Evolutionary conservation across 1,284 basidiomycete genomes (phyloP), one percentile per base, ranked within the genome.

Genomic region (Malassezia arunalokei): DNA sequence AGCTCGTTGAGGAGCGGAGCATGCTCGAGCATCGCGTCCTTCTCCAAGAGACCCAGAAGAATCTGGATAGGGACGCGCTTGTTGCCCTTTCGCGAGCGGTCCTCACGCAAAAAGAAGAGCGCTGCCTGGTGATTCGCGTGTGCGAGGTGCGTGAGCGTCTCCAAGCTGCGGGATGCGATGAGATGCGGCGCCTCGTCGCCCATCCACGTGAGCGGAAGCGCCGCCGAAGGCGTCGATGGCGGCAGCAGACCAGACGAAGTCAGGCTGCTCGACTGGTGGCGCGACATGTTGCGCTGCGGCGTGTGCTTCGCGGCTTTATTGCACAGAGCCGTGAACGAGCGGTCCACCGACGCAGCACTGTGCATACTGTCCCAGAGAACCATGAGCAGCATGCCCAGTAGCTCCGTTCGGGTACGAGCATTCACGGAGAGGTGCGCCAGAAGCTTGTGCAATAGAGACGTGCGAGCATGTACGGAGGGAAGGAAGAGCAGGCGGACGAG

Each of bases 351-450:
- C 4, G 84, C 83, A 8, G 92, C 79, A 72, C 96, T 94, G 11
- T 86, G 87, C 1, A 89, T 86, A 14, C 92, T 92, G 64, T 95
- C 94, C 73, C 95, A 88, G 5, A 98, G 78, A 56, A 98, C 88
- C 58, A 82, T 85, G 9, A 99, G 79, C 15, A 99, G 79, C 28
- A 95, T 79, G 68, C 89, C 91, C 77, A 98, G 86, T 28, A 98
- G 79, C 64, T 99, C 94, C 3, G 82, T 82, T 17, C 92, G 81
- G 1, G 91, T 92, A 71, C 86, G 88, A 2, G 82, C 78, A 73
- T 99, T 98, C 76, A 98, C 90, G 74, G 90, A 96, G 5, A 99
- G 78, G 71, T 98, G 92, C 59, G 87, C 84, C 28, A 99, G 81
- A 2, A 96, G 85, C 71, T 86, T 86, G 75, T 89, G 86, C 17